Evolutionary conservation across 176 grass and related monocot genomes (phyloP).

Genomic region (Musa acuminata): DNA sequence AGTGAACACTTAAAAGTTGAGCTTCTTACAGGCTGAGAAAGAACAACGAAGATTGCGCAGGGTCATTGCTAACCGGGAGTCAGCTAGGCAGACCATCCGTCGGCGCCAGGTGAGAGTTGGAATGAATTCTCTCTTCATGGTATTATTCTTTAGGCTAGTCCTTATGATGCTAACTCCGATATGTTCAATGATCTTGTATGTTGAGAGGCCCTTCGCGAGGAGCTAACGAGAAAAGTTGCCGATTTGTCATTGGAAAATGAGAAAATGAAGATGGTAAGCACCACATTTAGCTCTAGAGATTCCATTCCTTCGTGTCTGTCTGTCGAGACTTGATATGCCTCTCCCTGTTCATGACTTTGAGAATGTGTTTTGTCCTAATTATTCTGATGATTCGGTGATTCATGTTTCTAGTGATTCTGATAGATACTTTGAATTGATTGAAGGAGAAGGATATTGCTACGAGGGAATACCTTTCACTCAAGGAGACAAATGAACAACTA

Average conservation of each 20-base stretch:
- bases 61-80: conserved; percentile 70
- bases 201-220: conserved; percentile 63
- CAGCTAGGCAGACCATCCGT: conserved; percentile 58
- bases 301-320: background rate
- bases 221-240: conserved; percentile 48
- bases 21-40: conserved; percentile 36
- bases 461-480: conserved; percentile 61
- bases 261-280: conserved; percentile 57
- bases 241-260: conserved; percentile 66
- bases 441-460: conserved; percentile 73
- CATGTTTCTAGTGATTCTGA: background rate
- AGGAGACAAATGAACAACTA: conserved; percentile 60
- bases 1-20: background rate
- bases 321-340: background rate
- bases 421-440: background rate
- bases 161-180: too few species aligned
- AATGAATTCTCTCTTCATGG: background rate
- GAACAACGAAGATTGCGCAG: conserved; percentile 57
- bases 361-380: too few species aligned
- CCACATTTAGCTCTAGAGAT: background rate
- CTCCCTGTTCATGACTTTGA: too few species aligned
- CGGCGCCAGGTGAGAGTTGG: conserved; percentile 42
- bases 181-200: background rate
- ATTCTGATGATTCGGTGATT: too few species aligned
- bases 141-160: background rate